A percentile compares a stretch with the other conserved stretches of the same genome.
phyloP scores from a whole-genome alignment of 441 rosid species.

The Mallotus japonicus region DNA sequence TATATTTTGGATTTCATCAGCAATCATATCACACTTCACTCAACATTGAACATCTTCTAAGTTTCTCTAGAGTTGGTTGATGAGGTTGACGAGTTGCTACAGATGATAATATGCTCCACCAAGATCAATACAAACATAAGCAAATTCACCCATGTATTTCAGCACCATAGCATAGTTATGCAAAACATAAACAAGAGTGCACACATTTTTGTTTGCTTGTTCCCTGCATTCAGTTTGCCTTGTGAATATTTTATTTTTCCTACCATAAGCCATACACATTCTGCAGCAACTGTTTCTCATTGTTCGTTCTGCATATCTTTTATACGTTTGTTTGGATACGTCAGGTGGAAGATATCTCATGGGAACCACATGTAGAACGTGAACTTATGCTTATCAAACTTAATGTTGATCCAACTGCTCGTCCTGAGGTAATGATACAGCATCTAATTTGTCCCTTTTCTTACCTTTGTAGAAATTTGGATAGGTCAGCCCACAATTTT shows the following conservation, averaged over 20 bases:
- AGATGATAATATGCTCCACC: too few relatives aligned
- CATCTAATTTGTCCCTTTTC: neutral
- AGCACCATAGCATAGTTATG: too few relatives aligned
- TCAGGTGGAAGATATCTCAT: conserved; percentile 86
- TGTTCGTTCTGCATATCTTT: neutral
- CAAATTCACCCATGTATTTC: too few relatives aligned
- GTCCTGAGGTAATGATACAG: conserved; percentile 52
- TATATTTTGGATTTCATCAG: neutral
- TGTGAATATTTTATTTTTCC: conserved; percentile 1
- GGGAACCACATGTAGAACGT: conserved; percentile 83
- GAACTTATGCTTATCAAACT: conserved; percentile 83
- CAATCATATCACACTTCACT: neutral
- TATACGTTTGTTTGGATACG: conserved; percentile 9
- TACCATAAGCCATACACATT: neutral
- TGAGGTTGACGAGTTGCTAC: too few relatives aligned
- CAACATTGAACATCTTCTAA: too few relatives aligned
- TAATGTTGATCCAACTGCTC: conserved; percentile 49
- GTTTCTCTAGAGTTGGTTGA: neutral
- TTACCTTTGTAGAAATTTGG: neutral
- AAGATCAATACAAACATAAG: too few relatives aligned
- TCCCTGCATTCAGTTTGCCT: neutral
- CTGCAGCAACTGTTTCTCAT: neutral
- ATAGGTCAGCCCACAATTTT: neutral
- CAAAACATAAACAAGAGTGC: neutral
- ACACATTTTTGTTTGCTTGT: neutral